Evolutionary conservation across 495 filamentous ascomycete genomes (phyloP), one percentile per base, ranked within the genome.

Genomic region (Cercophora sp.): DNA sequence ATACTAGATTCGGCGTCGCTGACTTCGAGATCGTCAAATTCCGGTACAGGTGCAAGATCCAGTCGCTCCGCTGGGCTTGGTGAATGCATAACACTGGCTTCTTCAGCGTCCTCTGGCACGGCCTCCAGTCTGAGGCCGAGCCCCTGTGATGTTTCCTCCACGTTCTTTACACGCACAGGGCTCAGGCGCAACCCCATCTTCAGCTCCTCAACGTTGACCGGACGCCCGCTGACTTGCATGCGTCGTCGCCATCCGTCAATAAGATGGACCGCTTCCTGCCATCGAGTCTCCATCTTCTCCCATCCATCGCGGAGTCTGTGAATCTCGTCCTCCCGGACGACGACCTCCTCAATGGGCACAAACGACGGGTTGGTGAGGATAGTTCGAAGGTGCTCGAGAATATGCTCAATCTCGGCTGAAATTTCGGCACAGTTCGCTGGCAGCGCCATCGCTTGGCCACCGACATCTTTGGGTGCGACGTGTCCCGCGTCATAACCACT

Each of bases 291-390:
- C 86, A 97, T 91, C 66, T 84, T 89, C 65, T 91, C 88, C 83
- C 91, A 94, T 19, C 89, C 88, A 50, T 86, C 81, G 23, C 87
- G 83, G 10, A 97, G 71, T 54, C 86, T 74, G 18, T 79, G 75
- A 52, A 98, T 96, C 60, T 96, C 91, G 36, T 94, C 87, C 52
- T 98, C 92, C 24, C 92, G 81, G 15, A 91, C 73, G 53, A 91
- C 88, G 5, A 96, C 88, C 66, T 96, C 79, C 63, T 97, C 94
- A n/a, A 98, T 77, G 0, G 93, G 88, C 25, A 96, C 93, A 67
- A 97, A 98, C 8, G 88, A 92, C 4, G 93, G 93, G 56, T 96
- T 96, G 9, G 91, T 96, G 23, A 98, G 74, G 29, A 98, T 75
- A 3, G 78, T 87, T 55, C 85, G 80, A 41, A 97, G 74, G 56